phyloP scores from a whole-genome alignment of 1,284 basidiomycete species.

The Cryptococcus amylolentus region DNA sequence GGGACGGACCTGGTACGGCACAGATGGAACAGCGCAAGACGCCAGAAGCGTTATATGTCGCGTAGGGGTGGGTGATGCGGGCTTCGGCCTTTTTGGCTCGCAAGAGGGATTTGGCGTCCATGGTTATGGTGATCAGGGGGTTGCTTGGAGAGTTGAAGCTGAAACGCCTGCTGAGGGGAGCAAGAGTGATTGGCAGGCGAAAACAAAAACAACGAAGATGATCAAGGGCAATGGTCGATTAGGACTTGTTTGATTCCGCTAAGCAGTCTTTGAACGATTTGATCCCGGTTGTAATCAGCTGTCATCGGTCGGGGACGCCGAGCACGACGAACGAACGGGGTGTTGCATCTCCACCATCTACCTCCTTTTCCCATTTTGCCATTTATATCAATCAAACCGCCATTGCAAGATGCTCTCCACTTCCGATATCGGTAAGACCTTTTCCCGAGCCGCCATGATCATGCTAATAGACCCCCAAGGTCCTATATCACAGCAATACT shows the following conservation, averaged over 20 bases:
- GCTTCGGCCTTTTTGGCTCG: slow-evolving; percentile 48
- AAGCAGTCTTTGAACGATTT: too few species aligned
- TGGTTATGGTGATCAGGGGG: slow-evolving; percentile 1
- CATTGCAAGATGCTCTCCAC: neutral
- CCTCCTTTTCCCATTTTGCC: neutral
- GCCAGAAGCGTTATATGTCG: slow-evolving; percentile 38
- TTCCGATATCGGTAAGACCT: neutral
- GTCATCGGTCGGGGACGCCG: too few species aligned
- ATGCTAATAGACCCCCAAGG: slow-evolving; percentile 17
- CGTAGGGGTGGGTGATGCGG: slow-evolving; percentile 44
- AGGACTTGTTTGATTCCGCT: too few species aligned
- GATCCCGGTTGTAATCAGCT: too few species aligned
- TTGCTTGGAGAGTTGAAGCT: too few species aligned
- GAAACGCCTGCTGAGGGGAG: too few species aligned
- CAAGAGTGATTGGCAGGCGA: too few species aligned
- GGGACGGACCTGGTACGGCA: slow-evolving; percentile 42
- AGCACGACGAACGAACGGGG: too few species aligned
- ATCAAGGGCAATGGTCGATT: too few species aligned
- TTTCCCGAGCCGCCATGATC: too few species aligned
- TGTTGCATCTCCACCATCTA: too few species aligned
- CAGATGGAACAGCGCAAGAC: slow-evolving; percentile 47
- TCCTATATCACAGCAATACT: slow-evolving; percentile 60
- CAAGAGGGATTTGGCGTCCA: slow-evolving; percentile 49
- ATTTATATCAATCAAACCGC: neutral
- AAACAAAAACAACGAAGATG: too few species aligned